Evolutionary conservation across 192 early-diverging fungal species (phyloP), one percentile per base, ranked within the genome.

Genomic region (Mycoemilia scoparia): DNA sequence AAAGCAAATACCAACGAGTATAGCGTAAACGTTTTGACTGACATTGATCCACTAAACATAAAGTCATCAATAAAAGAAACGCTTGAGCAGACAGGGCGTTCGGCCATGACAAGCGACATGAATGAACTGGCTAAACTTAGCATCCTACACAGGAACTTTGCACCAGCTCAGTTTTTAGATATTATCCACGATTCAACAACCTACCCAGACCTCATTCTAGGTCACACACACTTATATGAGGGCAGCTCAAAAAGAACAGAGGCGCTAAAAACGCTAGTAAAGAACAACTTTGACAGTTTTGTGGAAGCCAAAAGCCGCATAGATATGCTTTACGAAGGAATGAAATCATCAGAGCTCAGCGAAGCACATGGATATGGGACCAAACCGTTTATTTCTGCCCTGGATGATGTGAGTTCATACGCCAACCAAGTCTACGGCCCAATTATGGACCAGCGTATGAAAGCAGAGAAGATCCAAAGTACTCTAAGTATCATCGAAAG

Each of bases 201-300:
- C 3, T 91, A 81, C 45, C 67, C 70, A 0, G 87, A 93, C 13
- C 60, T 97, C 23, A 72, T 78, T 22, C 42, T 50, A 13, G 92
- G 89, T 3, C 69, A 76, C n/a, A 52, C 77, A 20, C 55, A 58
- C 4, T 55, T 97, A 19, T 64, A 77, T 31, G 54, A 51, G 35
- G 68, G 76, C 4, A 79, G 90, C 19, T 74, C 77, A 29, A 74
- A 87, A 39, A 72, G 82, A n/a, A 67, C 74, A 0, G 87, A 89
- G 29, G 82, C 77, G 1, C 64, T 90, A 12, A 88, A 86, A 42
- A 74, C 71, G 20, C 50, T 92, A 15, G 92, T 97, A 27, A 84
- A 93, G 50, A 81, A 79, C 39, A 85, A 97, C 51, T 97, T 97
- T 69, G 86, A 91, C 48, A 76, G 87, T 24, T 97, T 97, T 53